Evolutionary conservation across 805 yeast genomes (phyloP), one percentile per base, ranked within the genome.

Genomic region (Yamadazyma tumulicola): DNA sequence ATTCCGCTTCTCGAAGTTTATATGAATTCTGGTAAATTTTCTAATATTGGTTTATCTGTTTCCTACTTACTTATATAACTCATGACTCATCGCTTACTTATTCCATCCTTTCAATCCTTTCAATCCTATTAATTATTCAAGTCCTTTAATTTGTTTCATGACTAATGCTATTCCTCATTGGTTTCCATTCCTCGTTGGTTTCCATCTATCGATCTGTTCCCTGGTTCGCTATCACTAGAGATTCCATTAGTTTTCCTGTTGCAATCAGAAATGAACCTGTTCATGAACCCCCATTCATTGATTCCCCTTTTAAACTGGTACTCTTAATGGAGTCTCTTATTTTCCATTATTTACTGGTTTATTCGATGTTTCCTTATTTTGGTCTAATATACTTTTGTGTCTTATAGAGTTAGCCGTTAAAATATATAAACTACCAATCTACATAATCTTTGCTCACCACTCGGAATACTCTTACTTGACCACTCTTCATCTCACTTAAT

Each of bases 391-490:
- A 4, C 12, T 19, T 29, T 19, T 16, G 19, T 22, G 29, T 26
- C 27, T 26, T 15, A 26, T 26, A 7, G n/a, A 15, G 19, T 25
- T 25, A 8, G n/a, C 13, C 13, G 14, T 21, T 7, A 25, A 25
- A 5, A 16, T 15, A 5, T 26, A 9, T 7, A 4, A 6, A 5
- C 22, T 31, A 76, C 96, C 96, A 88, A 4, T 79, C 82, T 26
- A 87, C 74, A 49, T 72, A 80, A 22, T 74, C 78, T 41, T 86
- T 75, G 9, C 85, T 85, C 20, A 88, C 81, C 5, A 77, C 75
- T 51, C 97, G 75, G 59, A 80, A 93, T 4, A 89, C 85, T 43
- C 85, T 74, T 9, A 91, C 63, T 47, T 77, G 79, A 4, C 98
- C 98, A 39, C 77, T 66, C 52, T 75, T 80, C 74, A 91, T 71